Evolutionary conservation across 1,284 basidiomycete genomes (phyloP), one percentile per base, ranked within the genome.

Genomic region (Microbotryomycetes sp.): DNA sequence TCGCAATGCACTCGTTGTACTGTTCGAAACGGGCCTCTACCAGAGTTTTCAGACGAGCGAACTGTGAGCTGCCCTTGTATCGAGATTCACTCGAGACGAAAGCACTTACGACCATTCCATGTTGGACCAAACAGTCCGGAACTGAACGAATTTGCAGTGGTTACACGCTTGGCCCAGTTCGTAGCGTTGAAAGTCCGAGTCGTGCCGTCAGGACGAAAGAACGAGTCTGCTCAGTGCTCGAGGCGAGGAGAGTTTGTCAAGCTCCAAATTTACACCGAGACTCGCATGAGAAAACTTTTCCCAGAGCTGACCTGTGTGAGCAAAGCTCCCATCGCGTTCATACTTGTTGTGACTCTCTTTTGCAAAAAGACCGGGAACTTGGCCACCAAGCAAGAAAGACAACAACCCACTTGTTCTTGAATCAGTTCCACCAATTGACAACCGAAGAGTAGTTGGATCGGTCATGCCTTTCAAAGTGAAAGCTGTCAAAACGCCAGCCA

Each of bases 341-440:
- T 22, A 54, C 15, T 45, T 54, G 6, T 19, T 45, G 22, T 54
- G 52, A 5, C 22, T 7, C 3, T 30, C 52, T 12, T 30, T 19
- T 14, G 52, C 32, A 23, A 54, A 54, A 12, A 54, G 52, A 4
- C 52, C 52, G 9, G 52, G 52, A 28, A 51, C 49, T 22, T 30
- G 22, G 3, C 31, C 29, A 36, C 52, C 52, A 12, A 32, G 14
- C 30, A 54, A 36, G 4, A 26, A n/a, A 16, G 52, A 32, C 12
- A 54, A n/a, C 6, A 45, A 36, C 16, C 52, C 32, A 23, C 52
- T 54, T 15, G 52, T 54, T 14, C 52, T 30, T 36, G 52, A 54
- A 36, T 54, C 52, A 25, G 52, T 54, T n/a, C 14, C 14, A 36
- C 52, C 52, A 36, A 54, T 54, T 14, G 52, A 54, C 32, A 54